Percentiles rank a stretch among this genome's conserved stretches.
These are phyloP conservation scores for Rutstroemia sp. DNA, from an alignment of 2,329 filamentous ascomycete genomes.

Conservation along the genomic window DNA sequence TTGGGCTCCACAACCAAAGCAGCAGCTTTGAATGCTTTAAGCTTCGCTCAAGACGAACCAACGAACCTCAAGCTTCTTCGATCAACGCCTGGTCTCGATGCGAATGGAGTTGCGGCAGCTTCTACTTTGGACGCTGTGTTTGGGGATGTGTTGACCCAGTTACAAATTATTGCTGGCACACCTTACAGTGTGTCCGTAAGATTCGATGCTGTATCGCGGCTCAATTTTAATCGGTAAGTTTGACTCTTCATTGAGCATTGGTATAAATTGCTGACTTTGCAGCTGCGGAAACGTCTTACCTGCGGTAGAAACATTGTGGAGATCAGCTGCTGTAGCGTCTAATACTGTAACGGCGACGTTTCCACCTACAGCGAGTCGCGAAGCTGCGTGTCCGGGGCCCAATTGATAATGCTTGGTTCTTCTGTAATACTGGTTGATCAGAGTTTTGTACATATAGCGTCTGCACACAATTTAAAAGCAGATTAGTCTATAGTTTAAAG, in stretches of 20 bases:
- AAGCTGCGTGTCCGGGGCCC: slow-evolving; percentile 4
- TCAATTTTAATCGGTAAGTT: background rate
- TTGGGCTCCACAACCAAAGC: background rate
- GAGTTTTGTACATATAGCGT: no score
- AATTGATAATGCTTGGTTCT: background rate
- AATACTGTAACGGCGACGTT: slow-evolving; percentile 7
- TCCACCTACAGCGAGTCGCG: slow-evolving; percentile 9
- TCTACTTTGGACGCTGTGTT: slow-evolving; percentile 4
- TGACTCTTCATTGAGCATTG: background rate
- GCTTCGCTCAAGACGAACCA: slow-evolving; percentile 10
- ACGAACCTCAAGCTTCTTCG: slow-evolving; percentile 4
- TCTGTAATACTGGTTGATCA: no score
- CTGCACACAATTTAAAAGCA: no score
- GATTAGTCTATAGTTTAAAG: no score
- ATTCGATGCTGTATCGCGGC: background rate
- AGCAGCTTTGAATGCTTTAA: slow-evolving; percentile 4
- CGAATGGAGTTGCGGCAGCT: slow-evolving; percentile 1
- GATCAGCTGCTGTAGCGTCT: slow-evolving; percentile 6
- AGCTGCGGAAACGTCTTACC: slow-evolving; percentile 12
- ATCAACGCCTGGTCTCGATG: slow-evolving; percentile 2
- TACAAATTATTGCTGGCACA: slow-evolving; percentile 4
- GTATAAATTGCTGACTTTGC: background rate
- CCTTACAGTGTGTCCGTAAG: slow-evolving; percentile 4
- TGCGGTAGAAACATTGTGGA: slow-evolving; percentile 8
- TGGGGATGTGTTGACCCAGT: slow-evolving; percentile 7